Base-by-base conservation (phyloP, 1,139 yeast species). In the Candida frijolesensis region DNA sequence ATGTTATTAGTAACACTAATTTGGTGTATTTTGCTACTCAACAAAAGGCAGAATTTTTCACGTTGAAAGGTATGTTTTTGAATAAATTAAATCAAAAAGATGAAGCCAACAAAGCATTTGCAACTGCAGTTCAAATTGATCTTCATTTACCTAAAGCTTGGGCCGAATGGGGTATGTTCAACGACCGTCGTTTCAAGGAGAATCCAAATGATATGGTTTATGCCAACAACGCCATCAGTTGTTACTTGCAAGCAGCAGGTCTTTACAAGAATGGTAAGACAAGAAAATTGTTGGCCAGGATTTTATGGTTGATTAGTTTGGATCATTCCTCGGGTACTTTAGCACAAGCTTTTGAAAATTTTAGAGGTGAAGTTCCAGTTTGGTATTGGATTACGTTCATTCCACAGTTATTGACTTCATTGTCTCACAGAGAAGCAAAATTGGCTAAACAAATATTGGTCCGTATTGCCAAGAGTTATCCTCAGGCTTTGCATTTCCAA, bases 111-210 rank as follows among this genome's bases (percentile, higher is more conserved):
- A 96, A 92, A 65, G 97, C 97, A 0, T 94, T 94, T 72, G 96
- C 98, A 1, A 89, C 97, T 1, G 97, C 99, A 3, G 98, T 95
- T 22, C 98, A 94, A 67, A 85, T 92, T 53, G 99, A 95, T 63
- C 80, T 92, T 60, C 90, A 91, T 60, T 72, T 94, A 50, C 97
- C 99, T 1, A 94, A 94, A 64, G 99, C 99, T 0, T 95, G 99
- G 99, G 98, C 98, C 1, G 98, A 95, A 67, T 95, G 99, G 99
- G 99, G 99, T 54, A 84, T 84, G 65, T 95, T 91, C 71, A 94
- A 91, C 64, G 99, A 95, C 59, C 83, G 87, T 44, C 76, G 97
- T 46, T 86, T 90, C 67, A 89, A 89, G 59, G 96, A 90, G 59
- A 86, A 85, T 57, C 94, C 96, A 1, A 82, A 78, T 47, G 96